Evolutionary conservation across 441 rosid genomes (phyloP), one percentile per base, ranked within the genome.

Genomic region (Gossypium laxum): DNA sequence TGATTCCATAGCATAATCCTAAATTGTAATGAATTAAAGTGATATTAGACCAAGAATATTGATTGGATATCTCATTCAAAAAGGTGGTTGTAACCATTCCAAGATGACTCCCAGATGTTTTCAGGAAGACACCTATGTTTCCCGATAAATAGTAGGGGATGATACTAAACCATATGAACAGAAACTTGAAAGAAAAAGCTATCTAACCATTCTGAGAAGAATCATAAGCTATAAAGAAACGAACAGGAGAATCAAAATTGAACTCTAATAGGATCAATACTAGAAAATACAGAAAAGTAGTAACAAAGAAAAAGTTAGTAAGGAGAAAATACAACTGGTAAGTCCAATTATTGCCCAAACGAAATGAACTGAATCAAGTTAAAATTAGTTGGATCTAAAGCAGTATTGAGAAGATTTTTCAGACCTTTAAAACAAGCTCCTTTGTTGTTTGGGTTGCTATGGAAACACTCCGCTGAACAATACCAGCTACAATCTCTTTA

Each of bases 401-500:
- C 58, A 34, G 12, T 8, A 26, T 62, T 72, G 11, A 56, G 24
- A 68, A 70, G 64, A 70, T 63, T 47, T 41, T 43, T 64, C 79
- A 73, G 74, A 95, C 99, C 98, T 96, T 96, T 69, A 96, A 79
- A 74, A 96, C 99, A 78, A 96, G 98, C 79, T 96, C 99, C 78
- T 96, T 96, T 38, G 98, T 92, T 56, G 99, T 96, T 79, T 91
- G 98, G 69, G 96, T 91, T 64, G 99, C 98, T 80, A 96, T 90
- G 43, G 96, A 91, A 80, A 93, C 97, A 80, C 99, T 92, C 68
- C 96, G 91, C 80, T 93, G 99, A 84, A 93, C 98, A 79, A 93
- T 93, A 72, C 93, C 87, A 77, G 90, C 72, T 66, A 96, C 97
- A 60, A 89, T 93, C 79, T 96, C 99, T 73, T 90, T 96, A 78